A percentile compares a stretch with the other conserved stretches of the same genome.
Evolutionary conservation across 2,329 filamentous ascomycete genomes (phyloP).

Genomic region (Colletotrichum tabaci): DNA sequence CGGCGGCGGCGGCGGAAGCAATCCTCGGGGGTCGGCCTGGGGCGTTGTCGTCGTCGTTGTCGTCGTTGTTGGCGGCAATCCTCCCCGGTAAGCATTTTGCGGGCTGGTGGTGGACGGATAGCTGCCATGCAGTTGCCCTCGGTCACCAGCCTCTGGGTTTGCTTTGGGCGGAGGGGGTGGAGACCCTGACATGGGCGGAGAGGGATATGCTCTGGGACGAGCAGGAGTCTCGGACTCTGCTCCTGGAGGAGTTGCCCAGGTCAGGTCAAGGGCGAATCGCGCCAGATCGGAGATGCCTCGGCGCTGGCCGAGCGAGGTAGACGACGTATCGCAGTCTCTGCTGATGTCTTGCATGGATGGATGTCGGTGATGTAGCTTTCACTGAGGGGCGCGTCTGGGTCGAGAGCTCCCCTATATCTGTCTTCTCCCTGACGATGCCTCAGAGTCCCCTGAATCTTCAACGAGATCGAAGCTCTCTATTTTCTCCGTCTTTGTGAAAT

Average conservation of each 20-base stretch:
- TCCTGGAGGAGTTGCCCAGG: slow-evolving; percentile 63
- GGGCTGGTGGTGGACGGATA: slow-evolving; percentile 57
- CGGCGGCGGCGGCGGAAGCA: slow-evolving; percentile 44
- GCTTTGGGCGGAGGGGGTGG: slow-evolving; percentile 72
- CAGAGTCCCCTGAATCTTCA: slow-evolving; percentile 34
- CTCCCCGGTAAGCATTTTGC: slow-evolving; percentile 67
- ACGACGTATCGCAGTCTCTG: slow-evolving; percentile 59
- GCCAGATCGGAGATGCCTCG: slow-evolving; percentile 70
- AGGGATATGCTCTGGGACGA: slow-evolving; percentile 75
- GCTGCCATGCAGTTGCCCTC: slow-evolving; percentile 61
- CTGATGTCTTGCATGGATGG: slow-evolving; percentile 70
- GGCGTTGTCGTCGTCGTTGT: slow-evolving; percentile 48
- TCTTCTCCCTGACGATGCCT: slow-evolving; percentile 36
- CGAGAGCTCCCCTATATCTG: slow-evolving; percentile 29
- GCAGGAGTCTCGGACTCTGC: slow-evolving; percentile 68
- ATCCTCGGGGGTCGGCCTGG: slow-evolving; percentile 54
- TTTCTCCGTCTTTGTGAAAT: not conserved
- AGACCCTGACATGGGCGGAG: slow-evolving; percentile 82
- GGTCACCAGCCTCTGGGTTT: slow-evolving; percentile 71
- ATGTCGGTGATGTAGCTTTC: slow-evolving; percentile 46
- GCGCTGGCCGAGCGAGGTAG: slow-evolving; percentile 69
- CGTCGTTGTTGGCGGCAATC: slow-evolving; percentile 45
- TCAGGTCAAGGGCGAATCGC: slow-evolving; percentile 69
- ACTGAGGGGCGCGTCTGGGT: slow-evolving; percentile 41
- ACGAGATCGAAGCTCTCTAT: not conserved